Percentiles rank a stretch among this genome's conserved stretches.
Evolutionary conservation across 2,329 filamentous ascomycete genomes (phyloP).

Genomic region (Dryadomyces quercus-mongolicae): DNA sequence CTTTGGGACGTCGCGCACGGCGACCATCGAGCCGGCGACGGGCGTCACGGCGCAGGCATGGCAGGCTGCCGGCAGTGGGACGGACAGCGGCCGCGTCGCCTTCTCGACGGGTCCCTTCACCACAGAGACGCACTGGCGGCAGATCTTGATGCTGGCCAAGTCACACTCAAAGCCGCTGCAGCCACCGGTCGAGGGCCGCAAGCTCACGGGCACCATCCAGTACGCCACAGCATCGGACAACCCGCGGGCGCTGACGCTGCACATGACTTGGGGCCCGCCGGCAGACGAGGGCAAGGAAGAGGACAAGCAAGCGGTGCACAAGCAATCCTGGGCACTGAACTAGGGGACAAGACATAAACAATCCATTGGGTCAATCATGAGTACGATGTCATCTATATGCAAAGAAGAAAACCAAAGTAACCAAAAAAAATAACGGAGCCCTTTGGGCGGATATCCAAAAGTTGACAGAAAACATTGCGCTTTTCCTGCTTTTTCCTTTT

Average conservation of each 20-base stretch:
- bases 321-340: conserved; percentile 33
- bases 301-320: conserved; percentile 5
- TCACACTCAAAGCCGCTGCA: conserved; percentile 33
- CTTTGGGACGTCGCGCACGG: conserved; percentile 54
- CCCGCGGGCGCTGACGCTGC: conserved; percentile 54
- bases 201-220: conserved; percentile 53
- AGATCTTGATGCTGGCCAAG: conserved; percentile 63
- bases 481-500: not conserved
- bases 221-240: conserved; percentile 61
- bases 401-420: not conserved
- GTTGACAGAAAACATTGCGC: too few relatives aligned
- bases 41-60: conserved; percentile 47
- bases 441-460: too few relatives aligned
- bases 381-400: not conserved
- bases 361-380: not conserved
- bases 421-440: not conserved
- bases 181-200: conserved; percentile 37
- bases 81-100: conserved; percentile 52
- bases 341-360: too few relatives aligned
- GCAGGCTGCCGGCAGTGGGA: conserved; percentile 33
- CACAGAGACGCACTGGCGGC: conserved; percentile 81
- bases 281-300: too few relatives aligned
- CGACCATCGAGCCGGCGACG: conserved; percentile 35
- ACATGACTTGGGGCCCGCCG: conserved; percentile 23
- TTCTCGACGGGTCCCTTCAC: conserved; percentile 78